Base-by-base conservation (phyloP, 2,329 filamentous ascomycete genomes). In the Blastomyces emzantsi region DNA sequence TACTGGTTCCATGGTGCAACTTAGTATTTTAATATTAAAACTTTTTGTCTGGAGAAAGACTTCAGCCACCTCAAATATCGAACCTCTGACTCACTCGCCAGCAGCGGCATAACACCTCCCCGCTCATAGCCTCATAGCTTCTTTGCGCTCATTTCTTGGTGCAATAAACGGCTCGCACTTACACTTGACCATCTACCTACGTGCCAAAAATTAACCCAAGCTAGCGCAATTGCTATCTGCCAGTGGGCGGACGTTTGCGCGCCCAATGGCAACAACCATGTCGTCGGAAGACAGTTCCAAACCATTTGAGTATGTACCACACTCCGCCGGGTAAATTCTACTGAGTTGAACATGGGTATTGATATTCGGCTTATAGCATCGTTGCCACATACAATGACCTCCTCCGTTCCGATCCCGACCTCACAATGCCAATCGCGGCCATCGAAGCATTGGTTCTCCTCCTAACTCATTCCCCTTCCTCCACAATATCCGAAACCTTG, bases 391-490 rank as follows among this genome's bases (percentile, higher is more conserved):
- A 90, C 79, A 81, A 84, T 70, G 77, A 80, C 60, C 82, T 89
- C 59, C 82, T 90, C 65, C 73, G 73, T 64, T 82, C 84, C 61
- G 92, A 97, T 74, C 83, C 89, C 13, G 90, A 96, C 66, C 83
- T 97, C 62, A 97, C 93, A 45, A 97, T 96, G 85, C 92, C 94
- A 67, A 90, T 99, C 63, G 94, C 94, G 25, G 92, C 92, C 64
- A 96, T 96, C 73, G 90, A 96, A 78, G 87, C 92, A 36, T 83
- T 99, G 65, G 94, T 97, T 69, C 86, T 89, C 72, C 88, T 94
- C 65, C 89, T 97, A 65, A 87, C 88, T 72, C 84, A 89, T 67
- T 89, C 87, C 56, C 87, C 87, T 66, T 88, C 91, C 7, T 89
- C 87, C 28, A 99, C 94, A 64, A 90, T 96, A 70, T 93, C 89